Evolutionary conservation across 192 early-diverging fungal species (phyloP), one percentile per base, ranked within the genome.

Genomic region (Endogone sp.): DNA sequence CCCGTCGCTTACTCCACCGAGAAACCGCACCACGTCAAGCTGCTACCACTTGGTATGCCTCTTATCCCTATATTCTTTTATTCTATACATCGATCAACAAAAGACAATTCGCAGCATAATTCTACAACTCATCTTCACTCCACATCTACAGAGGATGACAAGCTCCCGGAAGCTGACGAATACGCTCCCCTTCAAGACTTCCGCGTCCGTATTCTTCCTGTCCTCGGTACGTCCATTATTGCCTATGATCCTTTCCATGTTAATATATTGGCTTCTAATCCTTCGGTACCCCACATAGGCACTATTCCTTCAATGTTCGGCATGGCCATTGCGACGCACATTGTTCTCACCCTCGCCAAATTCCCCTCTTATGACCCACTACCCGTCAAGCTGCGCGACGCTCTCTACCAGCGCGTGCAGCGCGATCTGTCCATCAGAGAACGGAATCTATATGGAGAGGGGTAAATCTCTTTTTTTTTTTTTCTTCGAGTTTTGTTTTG

Each of bases 261-360:
- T 74, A 3, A 9, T 59, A 23, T 57, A 29, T 16, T 44, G 29
- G 29, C 13, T 27, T 57, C 22, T 29, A 20, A 32, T 11, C 68
- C 23, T 20, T 63, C 3, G 67, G 64, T n/a, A n/a, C 37, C 16
- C 37, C 11, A 2, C 94, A 93, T 44, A 49, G 37, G 37, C 37
- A 96, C 97, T 1, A 79, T 99, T 62, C 97, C 97, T 0, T 93
- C 94, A 21, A 89, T 97, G 70, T 99, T 99, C 82, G 97, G 96
- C 54, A 93, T 91, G 73, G 82, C 92, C 10, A 91, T 98, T 83
- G 96, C 93, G 11, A 91, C 93, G 0, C 89, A 95, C 73, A 91
- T 96, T 4, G 82, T 94, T 49, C 85, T 86, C 21, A 80, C 78
- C 65, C 76, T 92, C 61, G 84, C 88, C 4, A 44, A 74, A 27